phyloP scores from a whole-genome alignment of 1,284 basidiomycete genomes.

The Papiliotrema fonsecae region DNA sequence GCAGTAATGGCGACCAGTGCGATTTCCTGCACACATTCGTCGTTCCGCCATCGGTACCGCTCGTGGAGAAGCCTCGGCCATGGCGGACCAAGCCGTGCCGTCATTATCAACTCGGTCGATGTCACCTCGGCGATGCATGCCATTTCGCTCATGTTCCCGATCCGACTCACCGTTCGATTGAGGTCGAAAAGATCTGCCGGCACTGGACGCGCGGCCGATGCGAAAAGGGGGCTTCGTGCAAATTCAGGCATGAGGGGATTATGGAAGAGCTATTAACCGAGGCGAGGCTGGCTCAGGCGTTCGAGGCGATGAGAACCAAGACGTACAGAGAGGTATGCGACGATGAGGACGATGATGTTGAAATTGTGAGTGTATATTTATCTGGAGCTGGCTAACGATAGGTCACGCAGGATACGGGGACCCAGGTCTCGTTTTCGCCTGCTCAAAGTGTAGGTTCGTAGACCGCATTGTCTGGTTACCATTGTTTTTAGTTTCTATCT shows the following conservation, averaged over 20 bases:
- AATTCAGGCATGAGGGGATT: conserved; percentile 10
- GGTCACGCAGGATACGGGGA: background rate
- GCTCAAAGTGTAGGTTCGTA: background rate
- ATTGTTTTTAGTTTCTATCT: too few species aligned
- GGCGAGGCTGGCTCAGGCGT: conserved; percentile 14
- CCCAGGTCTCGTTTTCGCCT: background rate
- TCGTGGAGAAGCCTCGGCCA: conserved; percentile 32
- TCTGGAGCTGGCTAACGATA: background rate
- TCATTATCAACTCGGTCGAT: conserved; percentile 40
- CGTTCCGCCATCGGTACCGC: conserved; percentile 25
- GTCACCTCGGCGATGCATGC: conserved; percentile 41
- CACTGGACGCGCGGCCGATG: conserved; percentile 13
- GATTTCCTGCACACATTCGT: conserved; percentile 39
- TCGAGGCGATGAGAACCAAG: conserved; percentile 5
- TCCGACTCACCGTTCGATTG: conserved; percentile 10
- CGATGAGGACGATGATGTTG: conserved; percentile 26
- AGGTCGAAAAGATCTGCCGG: conserved; percentile 1
- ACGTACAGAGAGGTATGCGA: conserved; percentile 15
- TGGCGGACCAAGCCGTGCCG: conserved; percentile 43
- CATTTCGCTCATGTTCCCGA: conserved; percentile 44
- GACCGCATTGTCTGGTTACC: too few species aligned
- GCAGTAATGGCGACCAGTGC: conserved; percentile 35
- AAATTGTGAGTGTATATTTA: conserved; percentile 23
- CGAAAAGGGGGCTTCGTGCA: conserved; percentile 8
- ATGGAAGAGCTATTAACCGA: conserved; percentile 17